Evolutionary conservation across 441 rosid species (phyloP).

Genomic region (Pelargonium fulgidum): DNA sequence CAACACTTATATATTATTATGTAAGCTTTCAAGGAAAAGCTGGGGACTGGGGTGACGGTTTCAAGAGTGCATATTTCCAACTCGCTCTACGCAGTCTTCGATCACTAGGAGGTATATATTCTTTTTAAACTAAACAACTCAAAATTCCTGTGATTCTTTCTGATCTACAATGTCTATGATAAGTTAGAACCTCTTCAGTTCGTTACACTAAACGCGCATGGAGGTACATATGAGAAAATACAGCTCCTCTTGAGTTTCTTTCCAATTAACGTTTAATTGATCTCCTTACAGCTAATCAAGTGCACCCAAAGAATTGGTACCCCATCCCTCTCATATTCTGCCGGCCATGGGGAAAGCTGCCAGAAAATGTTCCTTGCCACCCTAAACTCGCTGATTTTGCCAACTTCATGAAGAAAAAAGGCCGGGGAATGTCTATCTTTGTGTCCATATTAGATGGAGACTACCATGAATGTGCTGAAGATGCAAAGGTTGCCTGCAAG

Average conservation of each 20-base stretch:
- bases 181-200: too few relatives aligned
- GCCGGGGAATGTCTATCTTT: constrained; percentile 98
- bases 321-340: constrained; percentile 96
- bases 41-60: constrained; percentile 99
- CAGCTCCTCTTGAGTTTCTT: neutral
- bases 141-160: too few relatives aligned
- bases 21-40: constrained; percentile 97
- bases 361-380: constrained; percentile 97
- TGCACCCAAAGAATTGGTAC: constrained; percentile 98
- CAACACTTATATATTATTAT: constrained; percentile 93
- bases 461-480: constrained; percentile 92
- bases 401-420: constrained; percentile 98
- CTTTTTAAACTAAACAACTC: too few relatives aligned
- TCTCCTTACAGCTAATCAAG: constrained; percentile 80
- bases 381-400: constrained; percentile 98
- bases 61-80: constrained; percentile 99
- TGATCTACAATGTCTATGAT: too few relatives aligned
- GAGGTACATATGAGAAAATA: too few relatives aligned
- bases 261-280: neutral
- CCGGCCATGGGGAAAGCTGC: constrained; percentile 98
- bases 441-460: constrained; percentile 86
- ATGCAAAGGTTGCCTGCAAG: constrained; percentile 84
- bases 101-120: constrained; percentile 76
- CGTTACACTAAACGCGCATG: too few relatives aligned
- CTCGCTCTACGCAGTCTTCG: constrained; percentile 98